Evolutionary conservation across 225 moss, liverwort and hornwort genomes (phyloP).

Genomic region (Marchantia polymorpha): DNA sequence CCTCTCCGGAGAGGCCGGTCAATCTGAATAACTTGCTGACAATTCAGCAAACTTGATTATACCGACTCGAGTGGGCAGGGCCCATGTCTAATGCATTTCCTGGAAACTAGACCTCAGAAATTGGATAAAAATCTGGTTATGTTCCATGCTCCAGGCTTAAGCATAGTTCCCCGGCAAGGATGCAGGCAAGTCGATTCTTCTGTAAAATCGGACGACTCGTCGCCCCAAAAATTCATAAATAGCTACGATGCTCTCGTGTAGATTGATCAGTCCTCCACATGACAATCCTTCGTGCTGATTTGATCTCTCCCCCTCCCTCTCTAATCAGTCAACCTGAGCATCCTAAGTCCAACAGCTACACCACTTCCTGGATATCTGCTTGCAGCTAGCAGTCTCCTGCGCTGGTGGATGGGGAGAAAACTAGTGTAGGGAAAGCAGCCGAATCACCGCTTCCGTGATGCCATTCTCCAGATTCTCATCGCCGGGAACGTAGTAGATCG

Average conservation of each 20-base stretch:
- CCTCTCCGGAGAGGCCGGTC: conserved; percentile 29
- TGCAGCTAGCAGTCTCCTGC: neutral
- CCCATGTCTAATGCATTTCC: conserved; percentile 16
- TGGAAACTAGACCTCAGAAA: neutral
- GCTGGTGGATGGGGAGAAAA: neutral
- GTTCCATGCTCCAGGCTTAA: neutral
- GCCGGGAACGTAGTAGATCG: neutral
- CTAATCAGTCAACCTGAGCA: conserved; percentile 11
- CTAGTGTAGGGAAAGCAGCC: neutral
- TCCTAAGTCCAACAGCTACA: conserved; percentile 3
- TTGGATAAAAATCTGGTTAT: neutral
- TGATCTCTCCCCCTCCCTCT: conserved; percentile 11
- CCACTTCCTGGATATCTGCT: neutral
- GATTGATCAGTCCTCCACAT: conserved; percentile 5
- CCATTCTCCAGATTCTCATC: neutral
- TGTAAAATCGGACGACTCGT: neutral
- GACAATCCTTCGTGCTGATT: neutral
- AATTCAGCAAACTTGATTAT: neutral
- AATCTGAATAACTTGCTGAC: neutral
- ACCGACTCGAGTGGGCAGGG: neutral
- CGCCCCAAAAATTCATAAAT: neutral
- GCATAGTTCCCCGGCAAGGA: neutral
- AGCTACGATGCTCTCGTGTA: neutral
- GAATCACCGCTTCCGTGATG: neutral
- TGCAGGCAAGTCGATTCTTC: conserved; percentile 5